phyloP scores from a whole-genome alignment of 2,329 filamentous ascomycete genomes.

The Ophioceras dolichostomum region DNA sequence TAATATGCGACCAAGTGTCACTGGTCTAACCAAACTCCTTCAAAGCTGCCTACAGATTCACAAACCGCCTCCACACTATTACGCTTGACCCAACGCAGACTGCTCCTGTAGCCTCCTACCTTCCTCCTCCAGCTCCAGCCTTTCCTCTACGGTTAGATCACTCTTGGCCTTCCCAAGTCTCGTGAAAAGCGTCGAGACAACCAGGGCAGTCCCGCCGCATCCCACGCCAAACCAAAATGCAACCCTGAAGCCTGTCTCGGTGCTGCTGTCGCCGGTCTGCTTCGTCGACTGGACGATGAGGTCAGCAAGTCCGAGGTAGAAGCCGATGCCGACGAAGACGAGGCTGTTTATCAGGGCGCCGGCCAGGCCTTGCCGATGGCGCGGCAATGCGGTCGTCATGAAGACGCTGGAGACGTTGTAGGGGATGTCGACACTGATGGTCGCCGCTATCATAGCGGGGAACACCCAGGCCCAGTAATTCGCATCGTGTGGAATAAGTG shows the following conservation, averaged over 20 bases:
- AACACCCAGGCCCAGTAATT: constrained; percentile 62
- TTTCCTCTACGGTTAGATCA: constrained; percentile 13
- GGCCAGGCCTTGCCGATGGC: constrained; percentile 55
- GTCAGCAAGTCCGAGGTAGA: constrained; percentile 61
- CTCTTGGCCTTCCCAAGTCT: constrained; percentile 34
- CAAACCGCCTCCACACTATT: no score
- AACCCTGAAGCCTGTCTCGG: constrained; percentile 44
- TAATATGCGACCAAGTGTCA: no score
- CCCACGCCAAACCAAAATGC: constrained; percentile 56
- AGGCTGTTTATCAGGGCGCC: constrained; percentile 61
- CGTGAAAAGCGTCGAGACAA: constrained; percentile 40
- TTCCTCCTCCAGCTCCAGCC: constrained; percentile 5
- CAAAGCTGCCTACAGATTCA: no score
- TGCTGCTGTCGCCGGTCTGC: constrained; percentile 26
- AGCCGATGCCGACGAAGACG: constrained; percentile 58
- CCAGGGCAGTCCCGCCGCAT: constrained; percentile 35
- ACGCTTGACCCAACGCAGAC: no score
- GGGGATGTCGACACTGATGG: constrained; percentile 62
- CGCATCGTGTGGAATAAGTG: constrained; percentile 44
- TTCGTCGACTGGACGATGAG: constrained; percentile 31
- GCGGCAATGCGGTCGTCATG: constrained; percentile 60
- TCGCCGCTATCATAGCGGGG: constrained; percentile 55
- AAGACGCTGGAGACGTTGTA: constrained; percentile 69
- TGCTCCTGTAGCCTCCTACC: not conserved
- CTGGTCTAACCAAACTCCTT: no score